Conservation (phyloP, 1,139 yeast genomes). For the Yamadazyma atmosphaerica region DNA sequence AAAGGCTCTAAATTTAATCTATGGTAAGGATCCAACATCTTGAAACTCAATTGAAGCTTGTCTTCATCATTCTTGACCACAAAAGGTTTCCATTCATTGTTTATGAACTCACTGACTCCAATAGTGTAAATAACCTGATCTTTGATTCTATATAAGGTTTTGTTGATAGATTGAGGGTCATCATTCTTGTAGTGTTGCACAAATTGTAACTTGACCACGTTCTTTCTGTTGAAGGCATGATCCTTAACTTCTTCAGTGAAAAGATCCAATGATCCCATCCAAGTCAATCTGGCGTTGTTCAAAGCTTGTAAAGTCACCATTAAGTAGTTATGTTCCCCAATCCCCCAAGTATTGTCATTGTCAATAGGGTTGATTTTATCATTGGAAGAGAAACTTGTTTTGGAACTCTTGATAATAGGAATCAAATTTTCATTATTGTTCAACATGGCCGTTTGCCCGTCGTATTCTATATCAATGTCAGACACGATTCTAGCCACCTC, state of each 20-base stretch:
- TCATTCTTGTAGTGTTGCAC: constrained; percentile 54
- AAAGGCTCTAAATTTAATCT: constrained; percentile 59
- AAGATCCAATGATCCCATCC: constrained; percentile 72
- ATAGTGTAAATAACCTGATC: constrained; percentile 68
- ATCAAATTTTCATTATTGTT: constrained; percentile 58
- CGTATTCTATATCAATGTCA: constrained; percentile 23
- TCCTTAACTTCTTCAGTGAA: constrained; percentile 53
- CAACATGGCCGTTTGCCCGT: constrained; percentile 44
- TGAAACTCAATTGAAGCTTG: constrained; percentile 79
- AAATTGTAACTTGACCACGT: constrained; percentile 58
- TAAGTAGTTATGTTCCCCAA: constrained; percentile 77
- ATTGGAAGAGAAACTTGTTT: constrained; percentile 61
- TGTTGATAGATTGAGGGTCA: constrained; percentile 38
- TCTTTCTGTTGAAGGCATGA: constrained; percentile 77
- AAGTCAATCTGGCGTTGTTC: constrained; percentile 73
- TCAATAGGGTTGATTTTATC: constrained; percentile 34
- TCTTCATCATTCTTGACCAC: constrained; percentile 40
- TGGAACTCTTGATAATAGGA: constrained; percentile 71
- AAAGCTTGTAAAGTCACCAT: constrained; percentile 83
- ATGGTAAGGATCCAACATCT: constrained; percentile 94
- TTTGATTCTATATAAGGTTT: constrained; percentile 64
- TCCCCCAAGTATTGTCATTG: constrained; percentile 66
- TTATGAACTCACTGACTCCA: constrained; percentile 64
- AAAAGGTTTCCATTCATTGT: constrained; percentile 71
- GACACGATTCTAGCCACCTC: constrained; percentile 23